Base-by-base conservation (phyloP, 169 alveolate species). In the Eimeria tenella region DNA sequence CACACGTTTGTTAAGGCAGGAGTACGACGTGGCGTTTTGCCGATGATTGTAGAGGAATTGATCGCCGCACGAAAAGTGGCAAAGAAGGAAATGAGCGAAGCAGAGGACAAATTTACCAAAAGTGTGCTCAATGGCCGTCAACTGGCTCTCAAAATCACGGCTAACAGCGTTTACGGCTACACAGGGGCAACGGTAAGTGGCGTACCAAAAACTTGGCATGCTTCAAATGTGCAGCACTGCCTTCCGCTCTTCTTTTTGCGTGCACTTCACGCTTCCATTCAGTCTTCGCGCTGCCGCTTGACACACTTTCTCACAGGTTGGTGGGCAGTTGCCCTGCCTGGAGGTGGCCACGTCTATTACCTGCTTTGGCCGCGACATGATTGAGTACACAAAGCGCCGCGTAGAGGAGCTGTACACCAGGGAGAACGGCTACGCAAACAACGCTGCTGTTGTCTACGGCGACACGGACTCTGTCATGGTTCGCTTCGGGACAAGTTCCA, bases 401-500 rank as follows among this genome's bases (percentile, higher is more conserved):
- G 97, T 96, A 95, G 94, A 86, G 71, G 81, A 53, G 25, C 49
- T 49, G 21, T 86, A 77, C 63, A 65, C 91, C 73, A 81, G 9
- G 25, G 89, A 58, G 7, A 98, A 99, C 96, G 99, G 99, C 74
- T 98, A 97, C 96, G 95, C 96, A 52, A 93, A 93, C 94, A 99
- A 99, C 95, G 98, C 99, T 5, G 94, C 96, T 49, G 99, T 99
- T 53, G 97, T 99, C 21, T 99, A 99, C 95, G 99, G 99, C 13
- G 99, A 99, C 95, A 99, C 99, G 19, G 99, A 99, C 96, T 98
- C 99, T n/a, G 99, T 99, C 8, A 99, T 99, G 99, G 98, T 99
- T 73, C 98, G 98, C 94, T 99, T 99, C 93, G 99, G 99, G 21
- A 42, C 70, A 58, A 13, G 11, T 50, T 95, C 88, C 62, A 97